phyloP scores from a whole-genome alignment of 2,329 filamentous ascomycete species.

The Sporothrix globosa region DNA sequence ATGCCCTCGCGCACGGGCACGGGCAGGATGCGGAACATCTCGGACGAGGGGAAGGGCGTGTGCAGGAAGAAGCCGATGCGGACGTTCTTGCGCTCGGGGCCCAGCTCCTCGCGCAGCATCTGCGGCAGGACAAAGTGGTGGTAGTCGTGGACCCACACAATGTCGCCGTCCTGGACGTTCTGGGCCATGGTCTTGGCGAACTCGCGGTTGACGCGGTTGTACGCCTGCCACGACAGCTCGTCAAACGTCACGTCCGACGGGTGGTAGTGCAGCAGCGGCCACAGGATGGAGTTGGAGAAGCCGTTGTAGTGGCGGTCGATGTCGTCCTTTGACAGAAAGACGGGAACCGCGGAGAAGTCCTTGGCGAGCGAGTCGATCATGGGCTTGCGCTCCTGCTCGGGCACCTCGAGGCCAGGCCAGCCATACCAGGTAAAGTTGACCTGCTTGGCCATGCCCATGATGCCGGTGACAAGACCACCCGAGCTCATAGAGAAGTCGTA shows the following conservation, averaged over 20 bases:
- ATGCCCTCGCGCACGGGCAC: constrained; percentile 92
- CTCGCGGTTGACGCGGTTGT: constrained; percentile 87
- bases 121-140: constrained; percentile 95
- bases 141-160: constrained; percentile 99
- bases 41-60: constrained; percentile 93
- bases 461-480: constrained; percentile 88
- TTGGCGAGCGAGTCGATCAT: constrained; percentile 80
- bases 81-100: constrained; percentile 79
- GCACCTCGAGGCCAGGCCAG: constrained; percentile 92
- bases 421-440: constrained; percentile 98
- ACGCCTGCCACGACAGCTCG: constrained; percentile 90
- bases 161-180: constrained; percentile 88
- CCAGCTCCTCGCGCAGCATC: constrained; percentile 91
- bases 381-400: constrained; percentile 74
- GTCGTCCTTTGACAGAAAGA: constrained; percentile 91
- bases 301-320: constrained; percentile 97
- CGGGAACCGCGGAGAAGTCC: constrained; percentile 85
- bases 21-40: constrained; percentile 94
- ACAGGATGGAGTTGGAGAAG: constrained; percentile 96
- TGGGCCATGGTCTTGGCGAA: constrained; percentile 87
- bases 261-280: constrained; percentile 98
- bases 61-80: constrained; percentile 99
- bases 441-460: constrained; percentile 88
- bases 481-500: constrained; percentile 97
- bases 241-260: constrained; percentile 98